These are phyloP conservation scores for Zopfochytrium polystomum DNA, from an alignment of 371 early-diverging fungal species.

Conservation along the genomic window DNA sequence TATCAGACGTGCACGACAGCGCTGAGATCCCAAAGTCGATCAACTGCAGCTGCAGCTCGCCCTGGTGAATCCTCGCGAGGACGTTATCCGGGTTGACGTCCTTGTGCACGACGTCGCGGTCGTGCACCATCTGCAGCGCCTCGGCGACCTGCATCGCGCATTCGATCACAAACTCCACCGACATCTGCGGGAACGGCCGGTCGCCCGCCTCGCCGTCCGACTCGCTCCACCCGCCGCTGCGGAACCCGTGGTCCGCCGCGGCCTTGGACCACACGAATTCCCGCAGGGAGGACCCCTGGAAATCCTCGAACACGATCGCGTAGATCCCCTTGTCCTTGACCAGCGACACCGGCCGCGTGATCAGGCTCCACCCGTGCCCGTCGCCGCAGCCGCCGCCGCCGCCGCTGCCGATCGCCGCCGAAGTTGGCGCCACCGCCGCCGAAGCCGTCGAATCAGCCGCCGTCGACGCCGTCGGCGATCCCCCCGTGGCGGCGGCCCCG, in stretches of 20 bases:
- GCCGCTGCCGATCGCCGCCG: conserved; percentile 26
- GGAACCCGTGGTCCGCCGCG: neutral
- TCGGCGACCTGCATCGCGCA: conserved; percentile 37
- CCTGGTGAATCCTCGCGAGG: conserved; percentile 16
- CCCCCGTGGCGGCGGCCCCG: too few relatives aligned
- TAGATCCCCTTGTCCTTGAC: conserved; percentile 27
- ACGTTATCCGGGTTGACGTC: conserved; percentile 50
- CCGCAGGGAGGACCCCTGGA: conserved; percentile 32
- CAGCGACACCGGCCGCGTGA: conserved; percentile 23
- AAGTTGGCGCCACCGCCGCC: too few relatives aligned
- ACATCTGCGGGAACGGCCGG: conserved; percentile 14
- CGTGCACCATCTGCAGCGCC: conserved; percentile 37
- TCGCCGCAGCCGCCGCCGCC: neutral
- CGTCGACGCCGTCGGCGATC: too few relatives aligned
- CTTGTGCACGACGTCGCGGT: conserved; percentile 39
- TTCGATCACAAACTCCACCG: conserved; percentile 31
- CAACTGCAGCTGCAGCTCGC: conserved; percentile 28
- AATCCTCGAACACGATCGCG: conserved; percentile 36
- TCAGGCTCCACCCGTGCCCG: neutral
- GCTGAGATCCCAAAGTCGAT: conserved; percentile 42
- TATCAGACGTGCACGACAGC: neutral
- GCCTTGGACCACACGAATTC: conserved; percentile 12
- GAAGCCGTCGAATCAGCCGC: too few relatives aligned
- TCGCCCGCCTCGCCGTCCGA: too few relatives aligned
- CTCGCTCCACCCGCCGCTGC: neutral